Conservation (phyloP, 257 asterid species). For the Catharanthus roseus region DNA sequence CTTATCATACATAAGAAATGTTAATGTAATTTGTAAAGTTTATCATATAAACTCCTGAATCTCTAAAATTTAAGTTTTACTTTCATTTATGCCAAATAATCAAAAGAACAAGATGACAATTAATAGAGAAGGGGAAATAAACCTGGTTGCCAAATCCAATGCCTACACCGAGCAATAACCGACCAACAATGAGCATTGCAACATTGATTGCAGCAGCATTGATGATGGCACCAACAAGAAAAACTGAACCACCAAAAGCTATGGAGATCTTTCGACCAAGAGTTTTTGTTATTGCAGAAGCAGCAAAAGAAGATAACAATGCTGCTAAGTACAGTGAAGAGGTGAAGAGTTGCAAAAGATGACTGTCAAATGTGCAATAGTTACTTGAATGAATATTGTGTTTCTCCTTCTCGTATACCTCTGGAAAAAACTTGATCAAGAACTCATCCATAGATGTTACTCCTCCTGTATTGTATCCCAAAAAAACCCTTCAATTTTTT, state of each 20-base stretch:
- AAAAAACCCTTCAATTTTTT: not conserved
- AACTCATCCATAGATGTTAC: constrained; percentile 70
- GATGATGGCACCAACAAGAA: constrained; percentile 42
- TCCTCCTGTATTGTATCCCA: constrained; percentile 36
- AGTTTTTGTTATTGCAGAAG: constrained; percentile 45
- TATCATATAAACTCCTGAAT: no score
- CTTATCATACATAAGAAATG: no score
- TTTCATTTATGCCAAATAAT: no score
- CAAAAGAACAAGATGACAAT: no score
- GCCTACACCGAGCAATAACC: constrained; percentile 56
- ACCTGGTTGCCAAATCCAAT: constrained; percentile 61
- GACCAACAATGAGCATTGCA: constrained; percentile 54
- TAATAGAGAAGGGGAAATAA: not conserved
- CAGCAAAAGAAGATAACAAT: constrained; percentile 44
- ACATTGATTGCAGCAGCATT: constrained; percentile 44
- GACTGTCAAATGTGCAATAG: constrained; percentile 54
- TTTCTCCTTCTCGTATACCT: constrained; percentile 28
- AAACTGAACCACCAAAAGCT: constrained; percentile 40
- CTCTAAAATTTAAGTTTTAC: no score
- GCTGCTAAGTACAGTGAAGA: constrained; percentile 67
- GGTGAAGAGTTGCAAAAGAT: constrained; percentile 49
- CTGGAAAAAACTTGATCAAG: constrained; percentile 45
- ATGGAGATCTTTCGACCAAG: constrained; percentile 49
- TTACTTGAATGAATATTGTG: constrained; percentile 15
- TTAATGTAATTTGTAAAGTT: no score